These are phyloP conservation scores for Erodium trifolium DNA, from an alignment of 441 rosid genomes.

Conservation along the genomic window DNA sequence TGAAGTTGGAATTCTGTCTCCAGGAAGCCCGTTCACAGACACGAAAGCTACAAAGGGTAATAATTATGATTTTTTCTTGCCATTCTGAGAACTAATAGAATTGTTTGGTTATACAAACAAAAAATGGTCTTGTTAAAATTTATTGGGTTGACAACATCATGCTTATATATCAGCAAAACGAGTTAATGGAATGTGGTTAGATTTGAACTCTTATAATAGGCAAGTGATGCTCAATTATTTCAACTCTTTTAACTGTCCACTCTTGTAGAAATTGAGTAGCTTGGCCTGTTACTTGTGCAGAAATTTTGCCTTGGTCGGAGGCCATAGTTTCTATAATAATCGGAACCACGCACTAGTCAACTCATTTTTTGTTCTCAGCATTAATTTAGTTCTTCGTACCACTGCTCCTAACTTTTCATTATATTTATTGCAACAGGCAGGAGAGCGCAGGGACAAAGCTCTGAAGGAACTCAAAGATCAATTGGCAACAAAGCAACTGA, in stretches of 20 bases:
- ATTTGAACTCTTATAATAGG: background rate
- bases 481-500: constrained; percentile 42
- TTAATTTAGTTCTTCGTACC: background rate
- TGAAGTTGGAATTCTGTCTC: constrained; percentile 86
- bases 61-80: constrained; percentile 6
- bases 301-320: background rate
- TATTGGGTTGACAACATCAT: too few species aligned
- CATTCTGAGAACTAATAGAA: background rate
- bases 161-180: background rate
- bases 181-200: background rate
- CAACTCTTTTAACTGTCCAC: background rate
- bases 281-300: too few species aligned
- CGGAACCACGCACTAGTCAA: background rate
- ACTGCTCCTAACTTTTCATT: background rate
- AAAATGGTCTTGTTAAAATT: too few species aligned
- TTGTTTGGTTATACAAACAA: background rate
- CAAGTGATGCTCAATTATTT: background rate
- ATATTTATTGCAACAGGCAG: constrained; percentile 43
- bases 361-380: background rate
- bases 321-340: background rate
- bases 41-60: constrained; percentile 78
- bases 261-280: background rate
- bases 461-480: constrained; percentile 63
- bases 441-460: constrained; percentile 75
- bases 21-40: constrained; percentile 86